Evolutionary conservation across 164 flowering plant genomes (phyloP), one percentile per base, ranked within the genome.

Genomic region (Vitis rotundifolia): DNA sequence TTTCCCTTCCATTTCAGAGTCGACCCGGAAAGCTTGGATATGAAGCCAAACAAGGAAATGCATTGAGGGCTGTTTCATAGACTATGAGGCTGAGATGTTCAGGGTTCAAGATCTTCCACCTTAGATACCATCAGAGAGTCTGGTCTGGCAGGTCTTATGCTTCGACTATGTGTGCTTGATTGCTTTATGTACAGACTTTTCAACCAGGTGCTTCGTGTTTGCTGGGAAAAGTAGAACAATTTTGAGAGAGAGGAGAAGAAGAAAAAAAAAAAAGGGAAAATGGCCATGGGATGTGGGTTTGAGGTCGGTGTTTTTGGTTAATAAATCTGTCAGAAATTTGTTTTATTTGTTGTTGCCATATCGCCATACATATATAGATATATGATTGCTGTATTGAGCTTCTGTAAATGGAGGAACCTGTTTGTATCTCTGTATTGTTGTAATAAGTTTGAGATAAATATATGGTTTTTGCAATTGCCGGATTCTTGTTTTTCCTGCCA

Each of bases 41-140:
- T 49, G 60, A 57, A 68, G 9, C n/a, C 31, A 47, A 19, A 19
- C 48, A 22, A 16, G 55, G 7, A 48, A 55, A 29, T 29, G 61
- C 8, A 2, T 28, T 51, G 37, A 70, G 63, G 70, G 78, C 73
- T 54, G 48, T 31, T 29, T 70, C 74, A 22, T 75, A 75, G 58
- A 19, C 28, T 56, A 9, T 28, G 28, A 66, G 47, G 57, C 51
- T 44, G 61, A 49, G 59, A 50, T 11, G 28, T 68, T 59, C 44
- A 22, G 14, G 49, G 9, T 71, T 54, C 47, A 44, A 37, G 55
- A 63, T 56, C 5, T 53, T 14, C 44, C 57, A 2, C 10, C 60
- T 54, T 31, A 26, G 62, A 63, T 51, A 18, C 52, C 62, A 16
- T 54, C 59, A 15, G 12, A 53, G 59, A 61, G 69, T 57, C 50